Percentiles rank a stretch among this genome's conserved stretches.
Evolutionary conservation across 1,284 basidiomycete species (phyloP).

Genomic region (Ganoderma lucidum): DNA sequence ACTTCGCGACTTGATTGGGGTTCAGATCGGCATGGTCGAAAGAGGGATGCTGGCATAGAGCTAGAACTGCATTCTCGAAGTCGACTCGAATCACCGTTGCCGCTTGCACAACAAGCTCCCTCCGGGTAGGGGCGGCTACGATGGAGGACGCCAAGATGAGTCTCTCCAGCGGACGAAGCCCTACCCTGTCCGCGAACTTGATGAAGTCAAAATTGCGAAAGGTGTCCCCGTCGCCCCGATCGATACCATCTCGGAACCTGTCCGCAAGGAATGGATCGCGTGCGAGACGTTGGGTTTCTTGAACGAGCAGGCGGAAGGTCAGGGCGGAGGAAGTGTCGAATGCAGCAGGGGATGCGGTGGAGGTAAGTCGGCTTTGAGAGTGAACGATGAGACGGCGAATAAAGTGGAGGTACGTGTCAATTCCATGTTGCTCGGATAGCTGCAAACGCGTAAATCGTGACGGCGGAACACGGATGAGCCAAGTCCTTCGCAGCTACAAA

Average conservation of each 20-base stretch:
- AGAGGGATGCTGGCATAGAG: conserved; percentile 77
- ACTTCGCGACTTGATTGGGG: conserved; percentile 76
- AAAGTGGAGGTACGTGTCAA: conserved; percentile 96
- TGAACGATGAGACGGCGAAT: conserved; percentile 92
- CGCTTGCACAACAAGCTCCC: conserved; percentile 77
- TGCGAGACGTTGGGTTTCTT: conserved; percentile 86
- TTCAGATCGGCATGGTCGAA: conserved; percentile 84
- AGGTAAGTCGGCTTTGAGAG: conserved; percentile 73
- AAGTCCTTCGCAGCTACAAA: not conserved
- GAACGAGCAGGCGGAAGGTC: conserved; percentile 84
- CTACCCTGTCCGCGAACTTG: conserved; percentile 80
- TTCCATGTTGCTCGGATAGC: conserved; percentile 94
- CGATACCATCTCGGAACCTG: conserved; percentile 86
- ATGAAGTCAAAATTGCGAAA: conserved; percentile 83
- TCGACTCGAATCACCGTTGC: conserved; percentile 71
- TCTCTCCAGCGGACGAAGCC: conserved; percentile 80
- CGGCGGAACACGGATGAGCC: conserved; percentile 16
- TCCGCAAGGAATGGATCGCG: conserved; percentile 88
- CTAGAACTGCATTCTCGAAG: conserved; percentile 78
- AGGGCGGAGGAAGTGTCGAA: conserved; percentile 77
- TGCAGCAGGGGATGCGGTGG: conserved; percentile 61
- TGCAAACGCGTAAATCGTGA: conserved; percentile 43
- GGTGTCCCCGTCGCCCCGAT: conserved; percentile 82
- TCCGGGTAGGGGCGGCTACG: conserved; percentile 70
- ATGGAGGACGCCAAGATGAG: conserved; percentile 81